Evolutionary conservation across 2,329 filamentous ascomycete species (phyloP), one percentile per base, ranked within the genome.

Genomic region (Septoria linicola): DNA sequence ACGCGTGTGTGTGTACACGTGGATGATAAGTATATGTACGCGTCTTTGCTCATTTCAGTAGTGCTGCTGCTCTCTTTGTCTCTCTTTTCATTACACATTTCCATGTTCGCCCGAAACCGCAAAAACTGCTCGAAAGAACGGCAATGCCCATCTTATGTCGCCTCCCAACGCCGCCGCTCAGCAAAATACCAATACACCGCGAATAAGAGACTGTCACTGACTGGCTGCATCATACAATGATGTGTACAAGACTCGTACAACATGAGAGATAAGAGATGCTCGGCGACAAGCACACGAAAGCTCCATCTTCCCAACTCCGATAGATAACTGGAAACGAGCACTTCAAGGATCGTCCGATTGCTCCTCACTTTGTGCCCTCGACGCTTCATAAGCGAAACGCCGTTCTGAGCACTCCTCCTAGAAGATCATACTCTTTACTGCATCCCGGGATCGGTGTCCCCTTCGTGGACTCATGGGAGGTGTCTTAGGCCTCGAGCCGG

Each of bases 381-480:
- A 48, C 25, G 35, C 44, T 32, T 48, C 44, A 34, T 40, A 48
- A 17, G 44, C 44, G 36, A 40, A 21, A 27, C 44, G 36, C 39
- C 40, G 30, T 21, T 35, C 30, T 5, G 39, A 43, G 32, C 31
- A 40, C 23, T 49, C 39, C 46, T 50, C 54, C 52, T 63, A 68
- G 51, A 66, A 69, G 56, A 70, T 69, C 68, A 70, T 70, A 56
- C 67, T 70, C 63, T 69, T 69, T 14, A 70, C 67, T 13, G 66
- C 66, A 49, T 67, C 62, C 34, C 68, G 54, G 21, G 55, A 56
- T 49, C 66, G 58, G 51, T 65, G 62, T 3, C 61, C 66, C 7
- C 58, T 56, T 34, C 66, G 44, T 23, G 61, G 52, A 23, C 55
- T 62, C 59, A 69, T 65, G 2, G 66, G 66, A 40, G 68, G 68